Conservation (phyloP, 2,329 filamentous ascomycete genomes). For the Aspergillus oerlinghausenensis region DNA sequence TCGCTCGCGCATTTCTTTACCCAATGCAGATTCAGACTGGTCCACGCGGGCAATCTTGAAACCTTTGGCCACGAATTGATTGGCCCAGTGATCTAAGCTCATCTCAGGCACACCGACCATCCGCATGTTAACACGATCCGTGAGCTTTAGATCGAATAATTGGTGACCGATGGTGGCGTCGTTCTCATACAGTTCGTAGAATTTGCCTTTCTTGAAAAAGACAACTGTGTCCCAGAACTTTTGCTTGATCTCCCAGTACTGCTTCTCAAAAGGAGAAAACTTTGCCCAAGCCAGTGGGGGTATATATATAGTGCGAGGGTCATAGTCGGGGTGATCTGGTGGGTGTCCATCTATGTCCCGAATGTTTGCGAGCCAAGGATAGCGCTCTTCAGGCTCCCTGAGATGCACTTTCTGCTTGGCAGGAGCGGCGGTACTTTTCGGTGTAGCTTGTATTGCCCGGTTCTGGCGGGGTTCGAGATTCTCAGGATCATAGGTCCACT, state of each 20-base stretch:
- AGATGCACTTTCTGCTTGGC: slow-evolving; percentile 66
- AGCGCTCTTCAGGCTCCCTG: slow-evolving; percentile 78
- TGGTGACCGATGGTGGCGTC: slow-evolving; percentile 96
- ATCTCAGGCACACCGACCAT: slow-evolving; percentile 98
- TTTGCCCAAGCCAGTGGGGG: slow-evolving; percentile 73
- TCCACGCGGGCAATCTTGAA: slow-evolving; percentile 96
- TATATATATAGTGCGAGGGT: slow-evolving; percentile 85
- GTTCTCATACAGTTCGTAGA: slow-evolving; percentile 97
- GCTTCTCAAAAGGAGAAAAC: slow-evolving; percentile 93
- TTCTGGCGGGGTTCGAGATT: slow-evolving; percentile 50
- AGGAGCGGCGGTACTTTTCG: slow-evolving; percentile 33
- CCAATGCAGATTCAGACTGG: slow-evolving; percentile 91
- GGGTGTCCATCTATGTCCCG: slow-evolving; percentile 78
- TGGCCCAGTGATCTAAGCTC: slow-evolving; percentile 94
- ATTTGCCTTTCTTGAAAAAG: slow-evolving; percentile 99
- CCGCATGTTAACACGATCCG: slow-evolving; percentile 97
- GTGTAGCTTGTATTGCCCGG: slow-evolving; percentile 35
- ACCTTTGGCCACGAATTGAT: slow-evolving; percentile 96
- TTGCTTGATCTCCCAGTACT: slow-evolving; percentile 99
- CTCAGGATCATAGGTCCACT: slow-evolving; percentile 73
- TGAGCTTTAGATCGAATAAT: slow-evolving; percentile 94
- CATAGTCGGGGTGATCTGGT: slow-evolving; percentile 77
- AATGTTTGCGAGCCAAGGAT: slow-evolving; percentile 84
- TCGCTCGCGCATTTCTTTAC: slow-evolving; percentile 97
- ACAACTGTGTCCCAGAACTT: slow-evolving; percentile 97